A percentile compares a stretch with the other conserved stretches of the same genome.
These are phyloP conservation scores for Metarhizium robertsii DNA, from an alignment of 2,329 filamentous ascomycete species.

Conservation along the genomic window DNA sequence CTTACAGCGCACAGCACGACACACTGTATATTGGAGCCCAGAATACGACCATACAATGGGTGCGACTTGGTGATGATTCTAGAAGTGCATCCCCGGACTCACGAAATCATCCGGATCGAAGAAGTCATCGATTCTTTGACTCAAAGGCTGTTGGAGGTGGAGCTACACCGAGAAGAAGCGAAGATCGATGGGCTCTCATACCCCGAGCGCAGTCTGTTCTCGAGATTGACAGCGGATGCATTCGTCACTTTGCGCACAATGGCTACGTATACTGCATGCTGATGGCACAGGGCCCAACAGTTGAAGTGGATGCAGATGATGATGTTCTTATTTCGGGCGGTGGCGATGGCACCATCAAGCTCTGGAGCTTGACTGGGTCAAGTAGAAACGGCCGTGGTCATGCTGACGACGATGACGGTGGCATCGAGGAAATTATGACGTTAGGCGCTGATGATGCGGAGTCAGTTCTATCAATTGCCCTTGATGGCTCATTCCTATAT, in stretches of 20 bases:
- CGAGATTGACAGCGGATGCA: constrained; percentile 72
- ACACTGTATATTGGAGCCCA: constrained; percentile 89
- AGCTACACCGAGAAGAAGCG: constrained; percentile 62
- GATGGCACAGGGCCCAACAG: constrained; percentile 59
- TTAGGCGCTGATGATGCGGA: constrained; percentile 53
- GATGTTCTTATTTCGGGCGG: constrained; percentile 86
- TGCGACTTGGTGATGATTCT: constrained; percentile 57
- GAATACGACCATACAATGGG: constrained; percentile 94
- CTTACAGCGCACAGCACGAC: constrained; percentile 69
- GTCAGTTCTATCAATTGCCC: constrained; percentile 65
- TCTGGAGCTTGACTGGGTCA: constrained; percentile 61
- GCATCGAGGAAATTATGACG: constrained; percentile 60
- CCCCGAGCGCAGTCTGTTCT: constrained; percentile 49
- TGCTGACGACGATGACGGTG: constrained; percentile 39
- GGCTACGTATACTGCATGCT: constrained; percentile 98
- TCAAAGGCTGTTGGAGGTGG: constrained; percentile 77
- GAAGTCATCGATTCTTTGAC: constrained; percentile 87
- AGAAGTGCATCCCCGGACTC: constrained; percentile 51
- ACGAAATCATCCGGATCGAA: constrained; percentile 61
- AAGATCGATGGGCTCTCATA: constrained; percentile 46
- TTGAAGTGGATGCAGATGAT: constrained; percentile 59
- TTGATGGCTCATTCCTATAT: constrained; percentile 89
- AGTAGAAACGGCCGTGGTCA: constrained; percentile 7
- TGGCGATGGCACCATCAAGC: constrained; percentile 86
- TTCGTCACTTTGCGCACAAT: constrained; percentile 83